Percentiles rank a stretch among this genome's conserved stretches.
These are phyloP conservation scores for Claviceps sorghi DNA, from an alignment of 2,329 filamentous ascomycete species.

Conservation along the genomic window DNA sequence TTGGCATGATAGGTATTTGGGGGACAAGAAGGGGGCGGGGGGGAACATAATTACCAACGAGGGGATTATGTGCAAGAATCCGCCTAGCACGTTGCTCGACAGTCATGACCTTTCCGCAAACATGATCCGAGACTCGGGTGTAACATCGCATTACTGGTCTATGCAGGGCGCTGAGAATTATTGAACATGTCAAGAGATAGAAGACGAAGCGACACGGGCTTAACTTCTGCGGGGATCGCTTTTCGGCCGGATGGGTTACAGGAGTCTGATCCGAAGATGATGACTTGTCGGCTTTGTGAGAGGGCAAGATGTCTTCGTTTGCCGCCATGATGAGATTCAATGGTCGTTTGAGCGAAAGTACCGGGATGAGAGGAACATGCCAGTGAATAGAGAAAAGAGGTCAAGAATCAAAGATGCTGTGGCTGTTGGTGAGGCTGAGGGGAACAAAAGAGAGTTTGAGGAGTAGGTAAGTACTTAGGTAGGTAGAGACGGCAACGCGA, in stretches of 20 bases:
- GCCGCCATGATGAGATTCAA: neutral
- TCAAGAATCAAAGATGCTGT: neutral
- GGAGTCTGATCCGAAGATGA: neutral
- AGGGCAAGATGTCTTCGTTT: neutral
- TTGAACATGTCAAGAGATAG: constrained; percentile 12
- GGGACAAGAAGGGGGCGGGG: no score
- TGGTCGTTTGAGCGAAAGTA: neutral
- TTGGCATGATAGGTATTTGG: neutral
- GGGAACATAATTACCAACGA: constrained; percentile 31
- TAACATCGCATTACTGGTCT: constrained; percentile 13
- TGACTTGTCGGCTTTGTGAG: neutral
- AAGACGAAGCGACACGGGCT: neutral
- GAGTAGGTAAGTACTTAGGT: no score
- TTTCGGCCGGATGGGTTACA: neutral
- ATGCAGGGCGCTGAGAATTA: constrained; percentile 15
- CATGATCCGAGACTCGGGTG: constrained; percentile 11
- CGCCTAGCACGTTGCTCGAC: constrained; percentile 30
- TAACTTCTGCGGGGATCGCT: neutral
- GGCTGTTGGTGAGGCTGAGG: neutral
- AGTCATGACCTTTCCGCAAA: constrained; percentile 16
- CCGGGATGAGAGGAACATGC: neutral
- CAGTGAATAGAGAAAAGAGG: neutral
- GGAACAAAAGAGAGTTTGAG: neutral
- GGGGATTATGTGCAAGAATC: constrained; percentile 30
- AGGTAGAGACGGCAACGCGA: neutral